Evolutionary conservation across 192 early-diverging fungal genomes (phyloP), one percentile per base, ranked within the genome.

Genomic region (Coemansia sp.): DNA sequence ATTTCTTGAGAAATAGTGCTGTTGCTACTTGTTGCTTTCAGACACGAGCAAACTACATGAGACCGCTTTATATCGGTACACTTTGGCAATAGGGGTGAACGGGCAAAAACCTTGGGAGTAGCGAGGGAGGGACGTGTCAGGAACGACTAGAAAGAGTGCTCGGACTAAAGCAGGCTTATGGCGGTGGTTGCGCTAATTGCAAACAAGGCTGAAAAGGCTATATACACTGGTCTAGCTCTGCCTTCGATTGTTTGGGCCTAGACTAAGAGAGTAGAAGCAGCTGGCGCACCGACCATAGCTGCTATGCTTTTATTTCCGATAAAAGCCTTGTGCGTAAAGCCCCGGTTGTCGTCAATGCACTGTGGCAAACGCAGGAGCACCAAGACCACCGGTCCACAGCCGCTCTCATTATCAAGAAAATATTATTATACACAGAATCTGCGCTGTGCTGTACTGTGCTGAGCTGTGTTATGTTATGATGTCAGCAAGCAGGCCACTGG

Each of bases 331-430:
- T 58, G 55, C 31, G 55, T 33, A 34, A 31, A 18, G 33, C 33
- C 55, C 5, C 55, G 15, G 31, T 58, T 58, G 12, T 58, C 11
- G 16, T 58, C 55, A 33, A 58, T 58, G 29, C 16, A 16, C 55
- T 33, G 55, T 58, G 29, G 55, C 29, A 16, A 16, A 33, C 16
- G 55, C 55, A 58, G 55, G 16, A 34, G 53, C 6, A 33, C 31
- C 10, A 33, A 58, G 33, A 58, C 55, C 55, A 5, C 55, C 55
- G 31, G 55, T 58, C 55, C 31, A 60, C 36, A 41, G 67, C 10
- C 16, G 40, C 39, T 44, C 49, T 43, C 13, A 60, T 41, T 68
- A 8, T 69, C 55, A 41, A 55, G 22, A 58, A 40, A 36, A 68
- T 40, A 27, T 15, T 36, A 67, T 15, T 34, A 31, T 15, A 7